phyloP scores from a whole-genome alignment of 495 filamentous ascomycete species.

The Aspergillus mulundensis region DNA sequence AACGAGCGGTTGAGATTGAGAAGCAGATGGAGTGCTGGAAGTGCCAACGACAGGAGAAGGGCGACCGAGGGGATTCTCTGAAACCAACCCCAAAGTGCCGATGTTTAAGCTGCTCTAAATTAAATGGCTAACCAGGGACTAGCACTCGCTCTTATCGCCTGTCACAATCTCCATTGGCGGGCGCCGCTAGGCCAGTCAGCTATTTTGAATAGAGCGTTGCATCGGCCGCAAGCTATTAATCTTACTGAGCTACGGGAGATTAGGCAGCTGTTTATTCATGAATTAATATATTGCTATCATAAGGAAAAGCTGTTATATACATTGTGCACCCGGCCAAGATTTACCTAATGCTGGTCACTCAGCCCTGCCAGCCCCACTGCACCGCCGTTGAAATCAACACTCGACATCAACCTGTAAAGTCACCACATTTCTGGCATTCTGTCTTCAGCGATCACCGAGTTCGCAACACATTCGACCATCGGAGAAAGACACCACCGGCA shows the following conservation, averaged over 20 bases:
- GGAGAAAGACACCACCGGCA: conserved; percentile 2
- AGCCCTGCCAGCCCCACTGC: no score
- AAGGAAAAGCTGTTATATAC: no score
- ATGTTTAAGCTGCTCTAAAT: neutral
- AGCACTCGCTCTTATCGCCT: neutral
- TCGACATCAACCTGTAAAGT: no score
- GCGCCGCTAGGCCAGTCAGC: neutral
- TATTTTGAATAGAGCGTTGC: neutral
- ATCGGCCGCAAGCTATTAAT: neutral
- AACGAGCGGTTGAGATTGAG: neutral
- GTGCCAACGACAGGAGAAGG: neutral
- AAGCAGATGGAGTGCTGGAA: neutral
- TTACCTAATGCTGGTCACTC: no score
- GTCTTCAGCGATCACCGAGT: neutral
- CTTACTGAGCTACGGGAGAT: no score
- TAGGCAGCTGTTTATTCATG: neutral
- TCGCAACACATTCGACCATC: conserved; percentile 1
- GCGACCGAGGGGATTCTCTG: neutral
- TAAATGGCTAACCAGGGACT: conserved; percentile 5
- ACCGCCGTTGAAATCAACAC: no score
- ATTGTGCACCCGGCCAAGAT: no score
- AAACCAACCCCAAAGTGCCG: neutral
- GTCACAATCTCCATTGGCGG: conserved; percentile 6
- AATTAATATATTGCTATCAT: no score
- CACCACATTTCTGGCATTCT: no score